These are phyloP conservation scores for Meyerozyma sp. DNA, from an alignment of 1,139 yeast genomes.

Conservation along the genomic window DNA sequence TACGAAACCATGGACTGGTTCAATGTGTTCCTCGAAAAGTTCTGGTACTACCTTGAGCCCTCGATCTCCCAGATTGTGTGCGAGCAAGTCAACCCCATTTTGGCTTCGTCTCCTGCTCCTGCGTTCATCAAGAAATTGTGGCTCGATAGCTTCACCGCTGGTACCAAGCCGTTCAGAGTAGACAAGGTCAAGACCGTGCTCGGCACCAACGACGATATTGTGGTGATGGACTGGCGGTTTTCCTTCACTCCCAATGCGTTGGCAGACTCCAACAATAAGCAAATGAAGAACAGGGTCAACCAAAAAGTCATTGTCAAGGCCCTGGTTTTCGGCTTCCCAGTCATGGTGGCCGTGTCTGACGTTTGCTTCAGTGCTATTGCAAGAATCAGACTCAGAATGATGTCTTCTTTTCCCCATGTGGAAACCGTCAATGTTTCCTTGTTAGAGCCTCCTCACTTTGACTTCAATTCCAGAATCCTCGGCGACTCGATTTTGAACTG, in stretches of 20 bases:
- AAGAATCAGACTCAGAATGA: conserved; percentile 82
- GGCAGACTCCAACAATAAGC: conserved; percentile 79
- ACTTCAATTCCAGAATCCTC: conserved; percentile 66
- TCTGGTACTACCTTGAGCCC: conserved; percentile 90
- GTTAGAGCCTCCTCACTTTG: conserved; percentile 81
- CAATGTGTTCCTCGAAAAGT: conserved; percentile 79
- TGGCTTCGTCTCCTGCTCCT: conserved; percentile 76
- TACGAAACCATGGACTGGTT: conserved; percentile 95
- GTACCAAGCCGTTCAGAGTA: conserved; percentile 91
- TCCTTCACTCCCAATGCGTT: conserved; percentile 88
- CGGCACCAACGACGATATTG: conserved; percentile 84
- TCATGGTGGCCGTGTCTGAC: conserved; percentile 60
- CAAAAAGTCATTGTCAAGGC: conserved; percentile 71
- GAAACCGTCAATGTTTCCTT: conserved; percentile 84
- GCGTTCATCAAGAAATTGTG: conserved; percentile 75
- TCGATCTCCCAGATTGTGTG: conserved; percentile 82
- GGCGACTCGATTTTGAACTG: conserved; percentile 82
- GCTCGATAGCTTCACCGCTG: conserved; percentile 85
- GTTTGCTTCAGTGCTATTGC: conserved; percentile 61
- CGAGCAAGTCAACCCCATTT: conserved; percentile 75
- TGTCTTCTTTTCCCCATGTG: conserved; percentile 85
- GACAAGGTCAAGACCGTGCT: conserved; percentile 85
- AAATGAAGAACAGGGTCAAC: conserved; percentile 75
- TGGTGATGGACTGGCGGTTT: conserved; percentile 93
- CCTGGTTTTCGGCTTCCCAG: conserved; percentile 57